Percentiles rank a stretch among this genome's conserved stretches.
phyloP scores from a whole-genome alignment of 768 basidiomycete genomes.

The Leccinum sublutescens region DNA sequence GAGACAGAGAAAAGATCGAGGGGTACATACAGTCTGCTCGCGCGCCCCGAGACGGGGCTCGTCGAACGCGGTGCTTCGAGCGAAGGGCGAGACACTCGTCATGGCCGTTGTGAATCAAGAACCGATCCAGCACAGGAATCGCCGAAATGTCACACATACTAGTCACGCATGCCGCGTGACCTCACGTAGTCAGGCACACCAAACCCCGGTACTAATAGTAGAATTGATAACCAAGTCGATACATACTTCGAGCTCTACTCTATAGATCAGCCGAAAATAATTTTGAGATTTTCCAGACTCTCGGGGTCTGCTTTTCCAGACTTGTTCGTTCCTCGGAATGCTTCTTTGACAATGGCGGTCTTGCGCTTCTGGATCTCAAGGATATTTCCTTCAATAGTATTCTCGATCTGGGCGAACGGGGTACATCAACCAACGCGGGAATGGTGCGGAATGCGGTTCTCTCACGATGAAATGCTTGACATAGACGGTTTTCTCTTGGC shows the following conservation, averaged over 20 bases:
- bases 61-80: conserved; percentile 57
- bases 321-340: conserved; percentile 59
- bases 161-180: conserved; percentile 17
- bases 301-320: conserved; percentile 55
- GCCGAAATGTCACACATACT: conserved; percentile 13
- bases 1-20: conserved; percentile 3
- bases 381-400: conserved; percentile 80
- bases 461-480: conserved; percentile 84
- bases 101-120: conserved; percentile 28
- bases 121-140: conserved; percentile 19
- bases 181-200: neutral
- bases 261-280: conserved; percentile 28
- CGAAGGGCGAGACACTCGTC: conserved; percentile 53
- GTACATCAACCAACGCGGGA: neutral
- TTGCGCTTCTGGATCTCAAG: conserved; percentile 83
- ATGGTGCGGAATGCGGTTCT: neutral
- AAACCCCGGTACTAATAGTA: too few relatives aligned
- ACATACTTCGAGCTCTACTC: conserved; percentile 36
- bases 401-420: conserved; percentile 45
- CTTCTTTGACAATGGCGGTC: conserved; percentile 82
- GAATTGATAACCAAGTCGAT: too few relatives aligned
- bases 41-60: conserved; percentile 47
- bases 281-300: conserved; percentile 75
- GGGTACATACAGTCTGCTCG: conserved; percentile 53
- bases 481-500: conserved; percentile 77